Evolutionary conservation across 2,329 filamentous ascomycete species (phyloP), one percentile per base, ranked within the genome.

Genomic region (Fusarium musae): DNA sequence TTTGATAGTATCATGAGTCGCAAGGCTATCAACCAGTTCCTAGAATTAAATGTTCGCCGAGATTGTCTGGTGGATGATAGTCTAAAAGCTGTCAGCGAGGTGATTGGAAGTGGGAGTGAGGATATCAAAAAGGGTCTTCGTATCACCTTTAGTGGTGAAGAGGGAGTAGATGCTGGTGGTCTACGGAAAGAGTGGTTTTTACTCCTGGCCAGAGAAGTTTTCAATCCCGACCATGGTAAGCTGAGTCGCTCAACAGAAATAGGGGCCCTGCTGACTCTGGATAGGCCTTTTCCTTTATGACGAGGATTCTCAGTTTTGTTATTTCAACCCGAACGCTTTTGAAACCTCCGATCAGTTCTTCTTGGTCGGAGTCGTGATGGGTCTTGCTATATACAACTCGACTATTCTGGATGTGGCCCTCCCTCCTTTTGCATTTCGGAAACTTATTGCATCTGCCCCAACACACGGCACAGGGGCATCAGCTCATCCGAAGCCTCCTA

Each of bases 121-220:
- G 95, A 97, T 71, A 91, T 97, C 80, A 97, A 97, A 81, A 98
- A 97, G 80, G 93, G 93, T 0, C 84, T 98, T 34, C 90, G 93
- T 23, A 96, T 98, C 67, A 91, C 93, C 67, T 98, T 98, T 75
- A 87, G 89, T 37, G 95, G 94, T 37, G 95, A 98, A 82, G 95
- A 98, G 82, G 95, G 95, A 9, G 91, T 97, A 57, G 95, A 98
- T 83, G 94, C 93, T 9, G 95, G 95, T 42, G 95, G 95, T 1
- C 85, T 97, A 62, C 90, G 94, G 63, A 98, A 98, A 81, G 95
- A 98, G 83, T 98, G 95, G 95, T 98, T 98, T 79, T 84, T 97
- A 57, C 88, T 97, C 66, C 87, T 98, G 28, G 91, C 96, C 54
- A 88, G 95, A 75, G 95, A 98, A 79, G 92, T 98, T 37, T 97